These are phyloP conservation scores for Coemansia sp. DNA, from an alignment of 192 early-diverging fungal genomes.

Conservation along the genomic window DNA sequence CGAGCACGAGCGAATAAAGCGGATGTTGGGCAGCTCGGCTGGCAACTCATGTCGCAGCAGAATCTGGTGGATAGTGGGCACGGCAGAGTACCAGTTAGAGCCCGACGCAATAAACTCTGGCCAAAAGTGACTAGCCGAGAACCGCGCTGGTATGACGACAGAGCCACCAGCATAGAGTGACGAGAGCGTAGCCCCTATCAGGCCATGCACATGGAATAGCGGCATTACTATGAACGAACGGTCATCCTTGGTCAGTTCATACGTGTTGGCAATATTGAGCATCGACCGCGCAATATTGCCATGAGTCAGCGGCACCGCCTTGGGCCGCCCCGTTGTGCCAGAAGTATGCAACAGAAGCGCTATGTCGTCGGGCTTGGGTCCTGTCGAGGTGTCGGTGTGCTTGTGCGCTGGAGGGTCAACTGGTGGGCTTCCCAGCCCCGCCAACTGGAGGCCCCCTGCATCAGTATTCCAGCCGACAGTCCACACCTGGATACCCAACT, in stretches of 20 bases:
- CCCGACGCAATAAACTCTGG: conserved; percentile 59
- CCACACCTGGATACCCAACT: conserved; percentile 56
- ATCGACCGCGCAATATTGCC: conserved; percentile 69
- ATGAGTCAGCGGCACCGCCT: conserved; percentile 82
- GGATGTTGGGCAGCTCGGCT: conserved; percentile 46
- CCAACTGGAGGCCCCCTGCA: conserved; percentile 24
- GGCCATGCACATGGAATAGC: conserved; percentile 83
- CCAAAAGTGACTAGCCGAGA: conserved; percentile 76
- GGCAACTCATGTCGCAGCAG: conserved; percentile 56
- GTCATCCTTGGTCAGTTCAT: conserved; percentile 60
- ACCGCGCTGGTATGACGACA: conserved; percentile 66
- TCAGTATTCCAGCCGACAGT: conserved; percentile 54
- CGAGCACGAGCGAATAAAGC: conserved; percentile 82
- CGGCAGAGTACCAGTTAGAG: conserved; percentile 73
- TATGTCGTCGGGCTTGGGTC: conserved; percentile 56
- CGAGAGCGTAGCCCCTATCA: conserved; percentile 71
- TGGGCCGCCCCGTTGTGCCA: conserved; percentile 76
- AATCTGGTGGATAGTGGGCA: conserved; percentile 87
- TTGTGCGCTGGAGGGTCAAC: conserved; percentile 16
- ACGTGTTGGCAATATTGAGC: conserved; percentile 72
- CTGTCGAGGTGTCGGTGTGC: background rate
- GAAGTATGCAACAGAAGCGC: conserved; percentile 79
- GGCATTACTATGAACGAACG: conserved; percentile 78
- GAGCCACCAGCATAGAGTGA: conserved; percentile 69
- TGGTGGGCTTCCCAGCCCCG: conserved; percentile 21